Percentiles rank a stretch among this genome's conserved stretches.
These are phyloP conservation scores for Lentinula sp. DNA, from an alignment of 768 basidiomycete species.

Conservation along the genomic window DNA sequence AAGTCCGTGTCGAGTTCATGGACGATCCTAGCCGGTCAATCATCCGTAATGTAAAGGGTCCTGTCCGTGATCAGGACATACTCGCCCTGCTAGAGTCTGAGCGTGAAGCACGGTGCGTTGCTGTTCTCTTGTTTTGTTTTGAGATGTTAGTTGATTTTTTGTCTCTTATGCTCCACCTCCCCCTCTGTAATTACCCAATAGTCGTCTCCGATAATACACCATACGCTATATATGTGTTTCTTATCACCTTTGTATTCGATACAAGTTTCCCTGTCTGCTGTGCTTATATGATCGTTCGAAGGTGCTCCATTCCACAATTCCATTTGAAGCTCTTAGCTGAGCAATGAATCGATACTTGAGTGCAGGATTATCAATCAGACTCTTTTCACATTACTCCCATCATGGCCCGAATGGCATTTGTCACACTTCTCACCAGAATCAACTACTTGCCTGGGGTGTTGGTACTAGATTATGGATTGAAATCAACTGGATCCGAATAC, in stretches of 20 bases:
- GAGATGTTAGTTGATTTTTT: neutral
- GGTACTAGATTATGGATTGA: slow-evolving; percentile 53
- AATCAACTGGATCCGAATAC: slow-evolving; percentile 52
- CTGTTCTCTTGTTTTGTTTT: neutral
- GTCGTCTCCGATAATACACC: slow-evolving; percentile 31
- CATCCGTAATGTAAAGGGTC: slow-evolving; percentile 99
- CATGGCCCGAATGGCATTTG: slow-evolving; percentile 32
- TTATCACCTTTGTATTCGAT: neutral
- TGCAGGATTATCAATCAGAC: neutral
- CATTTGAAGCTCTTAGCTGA: neutral
- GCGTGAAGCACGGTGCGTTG: slow-evolving; percentile 96
- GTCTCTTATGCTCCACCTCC: neutral
- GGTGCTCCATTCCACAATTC: neutral
- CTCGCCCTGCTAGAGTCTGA: slow-evolving; percentile 95
- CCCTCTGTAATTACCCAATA: slow-evolving; percentile 7
- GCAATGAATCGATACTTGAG: neutral
- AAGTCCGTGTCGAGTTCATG: slow-evolving; percentile 99
- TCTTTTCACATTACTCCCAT: neutral
- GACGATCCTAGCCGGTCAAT: slow-evolving; percentile 94
- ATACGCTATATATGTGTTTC: neutral
- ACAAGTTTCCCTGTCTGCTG: neutral
- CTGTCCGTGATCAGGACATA: slow-evolving; percentile 94
- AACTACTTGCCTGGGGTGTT: slow-evolving; percentile 57
- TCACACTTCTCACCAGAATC: slow-evolving; percentile 37
- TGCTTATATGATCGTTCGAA: neutral